Evolutionary conservation across 805 yeast species (phyloP).

Genomic region (Yarrowia deformans): DNA sequence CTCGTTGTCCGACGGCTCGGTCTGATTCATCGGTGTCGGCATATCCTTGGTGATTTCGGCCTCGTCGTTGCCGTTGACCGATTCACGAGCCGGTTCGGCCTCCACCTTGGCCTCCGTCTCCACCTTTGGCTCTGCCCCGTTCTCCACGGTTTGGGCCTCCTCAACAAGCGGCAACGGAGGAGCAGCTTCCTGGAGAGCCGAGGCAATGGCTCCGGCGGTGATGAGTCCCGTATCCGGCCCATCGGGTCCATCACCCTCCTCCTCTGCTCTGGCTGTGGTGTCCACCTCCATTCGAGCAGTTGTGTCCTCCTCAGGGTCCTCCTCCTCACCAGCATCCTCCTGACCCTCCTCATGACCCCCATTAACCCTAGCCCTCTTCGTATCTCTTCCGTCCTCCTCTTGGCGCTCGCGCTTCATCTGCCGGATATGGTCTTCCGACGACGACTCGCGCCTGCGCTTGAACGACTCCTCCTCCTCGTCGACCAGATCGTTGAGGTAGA

Average conservation of each 20-base stretch:
- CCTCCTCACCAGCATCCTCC: conserved; percentile 1
- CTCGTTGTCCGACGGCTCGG: conserved; percentile 41
- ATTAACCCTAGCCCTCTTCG: conserved; percentile 42
- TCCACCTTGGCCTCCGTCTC: too few relatives aligned
- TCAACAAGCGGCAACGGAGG: conserved; percentile 1
- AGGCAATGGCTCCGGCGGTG: not conserved
- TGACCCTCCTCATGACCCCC: conserved; percentile 19
- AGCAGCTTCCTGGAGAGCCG: conserved; percentile 25
- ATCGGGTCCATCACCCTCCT: not conserved
- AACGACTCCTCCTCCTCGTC: conserved; percentile 41
- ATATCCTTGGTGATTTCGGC: not conserved
- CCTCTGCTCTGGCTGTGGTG: not conserved
- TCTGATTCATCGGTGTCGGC: conserved; percentile 18
- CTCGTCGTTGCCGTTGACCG: conserved; percentile 23
- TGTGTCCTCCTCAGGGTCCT: conserved; percentile 5
- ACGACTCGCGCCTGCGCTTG: conserved; percentile 37
- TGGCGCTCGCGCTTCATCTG: conserved; percentile 39
- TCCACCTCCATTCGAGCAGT: conserved; percentile 5
- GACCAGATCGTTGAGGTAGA: conserved; percentile 64
- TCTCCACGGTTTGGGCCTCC: not conserved
- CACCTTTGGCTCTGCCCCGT: too few relatives aligned
- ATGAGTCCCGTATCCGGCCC: not conserved
- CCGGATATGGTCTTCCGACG: conserved; percentile 37
- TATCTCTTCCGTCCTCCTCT: conserved; percentile 41
- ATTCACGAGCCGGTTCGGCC: too few relatives aligned